Evolutionary conservation across 371 early-diverging fungal species (phyloP), one percentile per base, ranked within the genome.

Genomic region (Coemansia sp.): DNA sequence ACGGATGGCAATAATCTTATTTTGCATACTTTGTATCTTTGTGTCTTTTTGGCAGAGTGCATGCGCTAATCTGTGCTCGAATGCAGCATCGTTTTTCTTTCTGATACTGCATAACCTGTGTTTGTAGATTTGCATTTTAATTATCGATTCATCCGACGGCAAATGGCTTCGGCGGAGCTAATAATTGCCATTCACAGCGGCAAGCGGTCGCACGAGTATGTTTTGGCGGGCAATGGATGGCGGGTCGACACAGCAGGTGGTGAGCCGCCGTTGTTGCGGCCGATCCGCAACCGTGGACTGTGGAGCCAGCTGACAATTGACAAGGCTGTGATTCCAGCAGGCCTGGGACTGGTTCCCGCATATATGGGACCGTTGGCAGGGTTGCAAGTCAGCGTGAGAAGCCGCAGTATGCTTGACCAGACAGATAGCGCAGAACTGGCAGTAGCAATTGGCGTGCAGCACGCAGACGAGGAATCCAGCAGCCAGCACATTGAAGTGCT

Each of bases 271-370:
- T 56, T 59, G 55, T 40, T 72, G 39, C 72, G 54, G 12, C 52
- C 59, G 53, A 37, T 55, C 7, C 20, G 54, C 18, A 40, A 20
- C 5, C 59, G 30, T 6, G 40, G 12, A 7, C n/a, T 16, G 18
- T 25, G 60, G 39, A n/a, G 61, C 11, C 40, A 42, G 51, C 52
- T 68, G 21, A 58, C 37, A 12, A 26, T 69, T 8, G 60, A 44
- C 16, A 60, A 54, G 0, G 14, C 26, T 1, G 26, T 52, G 14
- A 37, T 68, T n/a, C 64, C 72, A 26, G 11, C 44, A 7, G 42
- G 55, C 9, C 30, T 69, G 40, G 69, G 72, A 6, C 33, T 72
- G n/a, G 65, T 72, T 7, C 64, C 72, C 1, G 64, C 64, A 50
- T 69, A 69, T 12, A 8, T 37, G 37, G 48, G 25, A 8, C 12